Evolutionary conservation across 2,329 filamentous ascomycete genomes (phyloP).

Genomic region (Camptophora hylomeconis): DNA sequence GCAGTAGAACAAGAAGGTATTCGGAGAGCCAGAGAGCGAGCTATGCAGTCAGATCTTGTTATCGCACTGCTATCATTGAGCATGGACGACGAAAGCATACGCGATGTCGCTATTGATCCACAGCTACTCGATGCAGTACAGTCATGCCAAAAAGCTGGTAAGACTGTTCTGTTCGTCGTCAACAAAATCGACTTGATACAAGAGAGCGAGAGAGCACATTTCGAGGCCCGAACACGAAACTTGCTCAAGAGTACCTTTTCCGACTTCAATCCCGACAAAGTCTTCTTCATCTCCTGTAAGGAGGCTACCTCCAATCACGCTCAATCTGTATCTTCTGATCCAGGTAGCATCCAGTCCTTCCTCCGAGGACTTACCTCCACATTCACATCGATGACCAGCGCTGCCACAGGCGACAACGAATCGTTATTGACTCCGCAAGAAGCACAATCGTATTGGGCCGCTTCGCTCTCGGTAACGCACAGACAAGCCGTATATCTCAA

Average conservation of each 20-base stretch:
- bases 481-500: conserved; percentile 72
- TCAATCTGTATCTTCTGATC: conserved; percentile 18
- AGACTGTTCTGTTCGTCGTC: conserved; percentile 44
- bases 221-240: conserved; percentile 10
- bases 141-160: conserved; percentile 35
- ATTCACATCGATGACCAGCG: conserved; percentile 58
- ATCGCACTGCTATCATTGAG: conserved; percentile 71
- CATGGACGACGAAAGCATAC: conserved; percentile 20
- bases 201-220: too few species aligned
- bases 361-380: conserved; percentile 52
- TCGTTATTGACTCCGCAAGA: conserved; percentile 25
- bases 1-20: conserved; percentile 82
- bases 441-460: conserved; percentile 42
- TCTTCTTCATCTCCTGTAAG: conserved; percentile 61
- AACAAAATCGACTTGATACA: conserved; percentile 47
- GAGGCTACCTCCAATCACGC: conserved; percentile 30
- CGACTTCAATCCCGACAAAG: conserved; percentile 29
- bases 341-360: conserved; percentile 56
- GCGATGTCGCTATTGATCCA: conserved; percentile 32
- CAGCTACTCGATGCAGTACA: conserved; percentile 44
- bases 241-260: conserved; percentile 33
- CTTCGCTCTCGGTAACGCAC: conserved; percentile 80
- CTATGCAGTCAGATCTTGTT: conserved; percentile 71
- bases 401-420: conserved; percentile 22
- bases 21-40: conserved; percentile 66